Base-by-base conservation (phyloP, 2,329 filamentous ascomycete species). In the Cladosporium sp. region DNA sequence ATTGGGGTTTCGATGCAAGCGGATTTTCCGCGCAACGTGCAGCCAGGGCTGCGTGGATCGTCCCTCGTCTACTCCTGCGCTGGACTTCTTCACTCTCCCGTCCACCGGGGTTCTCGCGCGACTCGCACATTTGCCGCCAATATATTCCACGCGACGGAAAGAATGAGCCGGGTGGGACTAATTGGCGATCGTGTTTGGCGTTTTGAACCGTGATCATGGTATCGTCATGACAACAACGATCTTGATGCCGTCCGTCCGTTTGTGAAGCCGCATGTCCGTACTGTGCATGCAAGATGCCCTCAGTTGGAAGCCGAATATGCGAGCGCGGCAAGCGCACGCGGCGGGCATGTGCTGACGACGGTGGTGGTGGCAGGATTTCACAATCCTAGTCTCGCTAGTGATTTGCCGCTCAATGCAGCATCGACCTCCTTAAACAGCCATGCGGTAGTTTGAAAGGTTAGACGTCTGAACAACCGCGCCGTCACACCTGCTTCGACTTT, bases 321-420 rank as follows among this genome's bases (percentile, higher is more conserved):
- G 26, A 29, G 18, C 12, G 18, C 28, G 28, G 28, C 2, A 55
- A 31, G 16, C 52, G 16, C 52, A 33, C 29, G 52, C 29, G 52
- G 28, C 29, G 18, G 28, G 52, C 52, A 55, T 55, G 52, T 55
- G 29, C 16, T 55, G 28, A 55, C 52, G 52, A 33, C 8, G 26
- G 49, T 52, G 49, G 49, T 53, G 50, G 50, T 33, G 23, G 52
- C 52, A 55, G 29, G 52, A 55, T 55, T 33, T n/a, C n/a, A 7
- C n/a, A 46, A 5, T 11, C n/a, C 40, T 46, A 46, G 40, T 46
- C 14, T 46, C 40, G 40, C 40, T 46, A 46, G 40, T 21, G 40
- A n/a, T 46, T 3, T 46, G n/a, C 40, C n/a, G 40, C 40, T 46
- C 40, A 46, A 21, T 46, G n/a, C n/a, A 46, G 40, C 40, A 46